Evolutionary conservation across 108 stramenopile species (phyloP).

Genomic region (Asterionellopsis glacialis): DNA sequence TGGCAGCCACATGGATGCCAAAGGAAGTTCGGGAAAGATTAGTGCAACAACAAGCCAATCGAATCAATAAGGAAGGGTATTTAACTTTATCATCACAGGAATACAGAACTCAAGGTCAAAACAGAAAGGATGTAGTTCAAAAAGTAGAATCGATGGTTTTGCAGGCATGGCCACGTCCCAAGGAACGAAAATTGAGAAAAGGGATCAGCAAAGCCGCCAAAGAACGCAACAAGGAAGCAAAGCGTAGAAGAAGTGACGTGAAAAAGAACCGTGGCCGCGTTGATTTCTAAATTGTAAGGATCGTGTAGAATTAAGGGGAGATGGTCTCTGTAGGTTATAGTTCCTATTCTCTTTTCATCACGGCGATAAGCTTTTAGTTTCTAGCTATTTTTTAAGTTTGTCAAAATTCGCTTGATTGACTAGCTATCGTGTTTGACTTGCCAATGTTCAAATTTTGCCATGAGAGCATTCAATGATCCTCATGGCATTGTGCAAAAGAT

Average conservation of each 20-base stretch:
- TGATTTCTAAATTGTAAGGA: slow-evolving; percentile 40
- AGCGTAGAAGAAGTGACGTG: slow-evolving; percentile 47
- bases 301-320: neutral
- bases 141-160: slow-evolving; percentile 70
- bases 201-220: slow-evolving; percentile 60
- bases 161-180: slow-evolving; percentile 65
- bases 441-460: too few species aligned
- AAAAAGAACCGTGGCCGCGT: slow-evolving; percentile 47
- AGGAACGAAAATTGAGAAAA: slow-evolving; percentile 59
- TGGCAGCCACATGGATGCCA: slow-evolving; percentile 72
- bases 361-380: too few species aligned
- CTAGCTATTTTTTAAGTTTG: too few species aligned
- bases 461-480: too few species aligned
- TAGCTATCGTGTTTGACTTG: too few species aligned
- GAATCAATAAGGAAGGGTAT: slow-evolving; percentile 83
- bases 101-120: slow-evolving; percentile 81
- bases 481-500: too few species aligned
- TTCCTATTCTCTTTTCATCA: too few species aligned
- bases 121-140: slow-evolving; percentile 69
- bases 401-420: too few species aligned
- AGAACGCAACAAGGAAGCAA: slow-evolving; percentile 56
- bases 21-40: slow-evolving; percentile 75
- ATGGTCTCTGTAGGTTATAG: too few species aligned
- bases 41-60: slow-evolving; percentile 58
- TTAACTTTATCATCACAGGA: slow-evolving; percentile 71